A percentile compares a stretch with the other conserved stretches of the same genome.
phyloP scores from a whole-genome alignment of 495 filamentous ascomycete genomes.

The Podospora pseudopauciseta region DNA sequence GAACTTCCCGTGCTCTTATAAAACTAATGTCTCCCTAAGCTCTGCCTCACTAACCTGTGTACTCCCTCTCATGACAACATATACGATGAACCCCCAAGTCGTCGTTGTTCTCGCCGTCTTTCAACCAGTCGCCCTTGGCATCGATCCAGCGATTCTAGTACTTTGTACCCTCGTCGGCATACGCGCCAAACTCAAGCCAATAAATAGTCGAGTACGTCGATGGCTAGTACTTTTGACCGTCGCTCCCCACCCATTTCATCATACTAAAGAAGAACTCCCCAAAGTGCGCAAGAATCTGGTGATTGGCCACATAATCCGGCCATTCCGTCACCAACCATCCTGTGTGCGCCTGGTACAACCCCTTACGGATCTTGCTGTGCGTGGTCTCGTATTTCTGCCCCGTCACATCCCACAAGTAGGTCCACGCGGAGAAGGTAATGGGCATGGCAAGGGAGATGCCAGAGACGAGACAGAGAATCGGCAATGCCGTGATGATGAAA shows the following conservation, averaged over 20 bases:
- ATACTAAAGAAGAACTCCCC: background rate
- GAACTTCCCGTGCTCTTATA: too few relatives aligned
- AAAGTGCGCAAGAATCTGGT: background rate
- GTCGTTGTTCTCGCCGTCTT: too few relatives aligned
- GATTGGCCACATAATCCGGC: background rate
- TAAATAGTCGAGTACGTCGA: too few relatives aligned
- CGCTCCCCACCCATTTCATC: background rate
- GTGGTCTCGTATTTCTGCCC: background rate
- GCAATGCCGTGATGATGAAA: background rate
- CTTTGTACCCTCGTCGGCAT: too few relatives aligned
- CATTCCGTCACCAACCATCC: background rate
- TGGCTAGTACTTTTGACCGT: background rate
- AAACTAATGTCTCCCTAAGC: too few relatives aligned
- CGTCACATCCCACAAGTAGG: background rate
- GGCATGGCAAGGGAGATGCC: background rate
- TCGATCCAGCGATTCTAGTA: too few relatives aligned
- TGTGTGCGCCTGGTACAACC: background rate
- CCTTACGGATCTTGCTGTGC: background rate
- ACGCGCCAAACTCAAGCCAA: too few relatives aligned
- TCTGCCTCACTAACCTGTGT: too few relatives aligned
- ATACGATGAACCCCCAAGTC: too few relatives aligned
- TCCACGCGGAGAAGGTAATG: background rate
- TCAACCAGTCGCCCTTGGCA: too few relatives aligned
- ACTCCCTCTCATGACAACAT: too few relatives aligned
- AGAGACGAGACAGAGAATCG: background rate